Base-by-base conservation (phyloP, 352 stramenopile genomes). In the Globisporangium lucens region DNA sequence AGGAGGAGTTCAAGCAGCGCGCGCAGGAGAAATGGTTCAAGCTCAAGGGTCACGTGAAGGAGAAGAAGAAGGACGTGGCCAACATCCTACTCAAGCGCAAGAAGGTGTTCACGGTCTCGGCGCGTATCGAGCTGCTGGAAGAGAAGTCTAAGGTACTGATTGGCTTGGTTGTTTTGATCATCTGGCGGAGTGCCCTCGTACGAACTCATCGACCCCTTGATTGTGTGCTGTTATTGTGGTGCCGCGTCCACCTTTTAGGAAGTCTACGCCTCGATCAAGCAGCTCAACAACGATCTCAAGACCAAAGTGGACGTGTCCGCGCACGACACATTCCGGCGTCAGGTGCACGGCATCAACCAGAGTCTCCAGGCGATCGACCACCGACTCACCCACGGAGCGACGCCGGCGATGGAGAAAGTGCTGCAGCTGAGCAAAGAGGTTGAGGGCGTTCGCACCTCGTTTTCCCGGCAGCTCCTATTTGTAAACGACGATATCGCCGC, bases 61-160 rank as follows among this genome's bases (percentile, higher is more conserved):
- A 91, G 51, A 90, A 91, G 51, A 91, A 91, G 63, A 90, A 89
- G 56, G 82, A 90, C 36, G 73, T 90, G 13, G 76, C 81, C 5
- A 91, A 89, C 49, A 91, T 91, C 56, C 41, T 90, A 38, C 75
- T 91, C 55, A 91, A 89, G 68, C 83, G 83, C 59, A 91, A 91
- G 72, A 91, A 91, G 55, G 80, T 91, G 4, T 91, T 91, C 58
- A 91, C 83, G 1, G 82, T 91, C 5, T 91, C 83, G 9, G 84
- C 82, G 6, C 75, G 83, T 30, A 89, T 91, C 59, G 83, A 91
- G 62, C 67, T 91, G 15, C 72, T 91, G 0, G 83, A 91, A 29
- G 83, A 91, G 10, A 91, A 91, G 53, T 91, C 83, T 1, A 73
- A 77, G 43, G 75, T 77, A 38, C 59, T 47, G 35, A 13, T 35